These are phyloP conservation scores for Calonectria hawksworthii DNA, from an alignment of 2,329 filamentous ascomycete species.

Conservation along the genomic window DNA sequence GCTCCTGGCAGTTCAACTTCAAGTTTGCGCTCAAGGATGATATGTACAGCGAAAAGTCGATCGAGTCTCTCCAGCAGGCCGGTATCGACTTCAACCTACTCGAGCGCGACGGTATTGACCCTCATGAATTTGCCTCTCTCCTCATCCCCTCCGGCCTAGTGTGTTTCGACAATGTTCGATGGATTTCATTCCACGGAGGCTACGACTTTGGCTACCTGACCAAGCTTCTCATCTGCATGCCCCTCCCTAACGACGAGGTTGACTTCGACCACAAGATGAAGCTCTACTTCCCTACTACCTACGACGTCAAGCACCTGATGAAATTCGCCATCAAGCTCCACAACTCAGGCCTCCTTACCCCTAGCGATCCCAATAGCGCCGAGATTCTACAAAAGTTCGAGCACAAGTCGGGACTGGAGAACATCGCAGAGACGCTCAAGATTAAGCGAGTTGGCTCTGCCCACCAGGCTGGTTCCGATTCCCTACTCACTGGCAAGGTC, in stretches of 20 bases:
- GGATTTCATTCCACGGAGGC: slow-evolving; percentile 97
- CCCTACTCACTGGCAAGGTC: slow-evolving; percentile 90
- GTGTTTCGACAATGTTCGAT: slow-evolving; percentile 88
- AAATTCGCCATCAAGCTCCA: slow-evolving; percentile 85
- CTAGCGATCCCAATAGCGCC: slow-evolving; percentile 73
- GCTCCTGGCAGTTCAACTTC: slow-evolving; percentile 99
- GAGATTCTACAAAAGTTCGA: slow-evolving; percentile 89
- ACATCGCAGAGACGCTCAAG: slow-evolving; percentile 92
- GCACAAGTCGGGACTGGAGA: slow-evolving; percentile 91
- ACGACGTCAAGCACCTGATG: slow-evolving; percentile 98
- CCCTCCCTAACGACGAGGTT: slow-evolving; percentile 88
- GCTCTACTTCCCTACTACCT: slow-evolving; percentile 92
- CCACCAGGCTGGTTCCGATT: slow-evolving; percentile 95
- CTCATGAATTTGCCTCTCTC: slow-evolving; percentile 87
- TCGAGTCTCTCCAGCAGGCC: slow-evolving; percentile 88
- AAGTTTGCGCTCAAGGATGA: slow-evolving; percentile 94
- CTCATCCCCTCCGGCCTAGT: slow-evolving; percentile 94
- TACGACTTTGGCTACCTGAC: slow-evolving; percentile 99
- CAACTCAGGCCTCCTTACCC: slow-evolving; percentile 73
- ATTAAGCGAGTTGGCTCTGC: slow-evolving; percentile 89
- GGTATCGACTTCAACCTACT: slow-evolving; percentile 93
- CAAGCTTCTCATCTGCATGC: slow-evolving; percentile 88
- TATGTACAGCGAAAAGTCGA: slow-evolving; percentile 98
- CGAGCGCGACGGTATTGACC: slow-evolving; percentile 91
- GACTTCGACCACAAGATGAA: slow-evolving; percentile 92